Evolutionary conservation across 257 asterid genomes (phyloP).

Genomic region (Solanum appendiculatum): DNA sequence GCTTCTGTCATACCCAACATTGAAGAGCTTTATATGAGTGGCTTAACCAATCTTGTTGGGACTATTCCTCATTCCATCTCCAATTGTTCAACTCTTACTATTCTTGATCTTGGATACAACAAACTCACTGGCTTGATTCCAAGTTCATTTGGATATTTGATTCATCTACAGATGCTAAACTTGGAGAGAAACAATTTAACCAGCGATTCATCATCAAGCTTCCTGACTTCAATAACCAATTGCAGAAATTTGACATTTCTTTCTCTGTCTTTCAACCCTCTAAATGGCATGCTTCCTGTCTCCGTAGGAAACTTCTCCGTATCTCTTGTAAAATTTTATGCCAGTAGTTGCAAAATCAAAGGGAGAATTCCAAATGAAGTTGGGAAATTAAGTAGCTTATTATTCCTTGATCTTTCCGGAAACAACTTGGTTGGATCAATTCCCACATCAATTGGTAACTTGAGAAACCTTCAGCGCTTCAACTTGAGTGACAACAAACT

Average conservation of each 20-base stretch:
- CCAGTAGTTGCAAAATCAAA: fast-evolving
- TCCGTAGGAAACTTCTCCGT: too few relatives aligned
- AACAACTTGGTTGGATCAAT: too few relatives aligned
- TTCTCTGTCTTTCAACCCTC: not conserved
- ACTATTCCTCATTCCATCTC: slow-evolving; percentile 6
- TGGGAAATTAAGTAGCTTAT: too few relatives aligned
- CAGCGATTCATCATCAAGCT: not conserved
- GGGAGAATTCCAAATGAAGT: too few relatives aligned
- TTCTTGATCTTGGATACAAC: not conserved
- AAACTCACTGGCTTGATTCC: slow-evolving; percentile 12
- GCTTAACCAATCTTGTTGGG: not conserved
- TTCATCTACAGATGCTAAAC: fast-evolving
- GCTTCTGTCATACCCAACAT: not conserved
- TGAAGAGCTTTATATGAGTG: fast-evolving
- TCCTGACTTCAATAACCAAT: not conserved
- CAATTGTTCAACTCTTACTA: slow-evolving; percentile 6
- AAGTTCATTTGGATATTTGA: slow-evolving; percentile 1
- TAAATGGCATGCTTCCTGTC: too few relatives aligned
- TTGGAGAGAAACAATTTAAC: not conserved
- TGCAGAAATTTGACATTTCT: not conserved
- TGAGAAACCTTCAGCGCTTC: too few relatives aligned
- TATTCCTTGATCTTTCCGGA: fast-evolving
- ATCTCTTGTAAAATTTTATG: too few relatives aligned
- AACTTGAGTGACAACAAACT: too few relatives aligned
- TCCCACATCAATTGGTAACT: too few relatives aligned